Evolutionary conservation across 2,329 filamentous ascomycete genomes (phyloP).

Genomic region (Ophiosphaerella herpotricha): DNA sequence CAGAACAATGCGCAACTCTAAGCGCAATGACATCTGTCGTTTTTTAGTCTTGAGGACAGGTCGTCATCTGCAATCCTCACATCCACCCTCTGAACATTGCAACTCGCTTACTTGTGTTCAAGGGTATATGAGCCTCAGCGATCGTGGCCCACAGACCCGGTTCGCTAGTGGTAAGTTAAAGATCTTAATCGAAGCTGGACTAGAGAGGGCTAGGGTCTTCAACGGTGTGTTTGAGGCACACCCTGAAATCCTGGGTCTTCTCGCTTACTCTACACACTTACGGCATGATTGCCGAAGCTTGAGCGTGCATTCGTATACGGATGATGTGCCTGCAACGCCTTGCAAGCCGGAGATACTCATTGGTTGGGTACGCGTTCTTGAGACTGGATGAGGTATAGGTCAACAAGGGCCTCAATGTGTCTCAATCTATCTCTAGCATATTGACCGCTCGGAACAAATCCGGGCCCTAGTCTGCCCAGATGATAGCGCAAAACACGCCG

Average conservation of each 20-base stretch:
- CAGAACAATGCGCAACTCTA: neutral
- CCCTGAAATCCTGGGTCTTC: neutral
- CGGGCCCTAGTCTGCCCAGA: conserved; percentile 22
- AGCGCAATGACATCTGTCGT: neutral
- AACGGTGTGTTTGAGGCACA: conserved; percentile 6
- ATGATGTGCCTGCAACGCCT: conserved; percentile 1
- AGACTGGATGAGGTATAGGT: conserved; percentile 13
- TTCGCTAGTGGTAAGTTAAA: conserved; percentile 16
- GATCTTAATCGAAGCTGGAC: conserved; percentile 11
- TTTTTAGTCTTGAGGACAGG: neutral
- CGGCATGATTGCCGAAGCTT: neutral
- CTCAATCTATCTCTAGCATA: conserved; percentile 22
- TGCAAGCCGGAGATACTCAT: neutral
- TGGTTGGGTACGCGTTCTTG: neutral
- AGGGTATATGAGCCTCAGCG: conserved; percentile 14
- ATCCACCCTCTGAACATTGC: neutral
- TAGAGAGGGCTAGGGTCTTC: neutral
- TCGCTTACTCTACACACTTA: conserved; percentile 1
- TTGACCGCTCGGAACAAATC: conserved; percentile 28
- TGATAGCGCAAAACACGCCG: conserved; percentile 19
- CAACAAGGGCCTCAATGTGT: conserved; percentile 20
- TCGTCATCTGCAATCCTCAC: neutral
- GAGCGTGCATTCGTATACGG: conserved; percentile 1
- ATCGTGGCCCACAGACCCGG: conserved; percentile 16
- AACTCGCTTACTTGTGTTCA: conserved; percentile 11